These are phyloP conservation scores for Lasiodiplodia sp. DNA, from an alignment of 2,329 filamentous ascomycete genomes.

Conservation along the genomic window DNA sequence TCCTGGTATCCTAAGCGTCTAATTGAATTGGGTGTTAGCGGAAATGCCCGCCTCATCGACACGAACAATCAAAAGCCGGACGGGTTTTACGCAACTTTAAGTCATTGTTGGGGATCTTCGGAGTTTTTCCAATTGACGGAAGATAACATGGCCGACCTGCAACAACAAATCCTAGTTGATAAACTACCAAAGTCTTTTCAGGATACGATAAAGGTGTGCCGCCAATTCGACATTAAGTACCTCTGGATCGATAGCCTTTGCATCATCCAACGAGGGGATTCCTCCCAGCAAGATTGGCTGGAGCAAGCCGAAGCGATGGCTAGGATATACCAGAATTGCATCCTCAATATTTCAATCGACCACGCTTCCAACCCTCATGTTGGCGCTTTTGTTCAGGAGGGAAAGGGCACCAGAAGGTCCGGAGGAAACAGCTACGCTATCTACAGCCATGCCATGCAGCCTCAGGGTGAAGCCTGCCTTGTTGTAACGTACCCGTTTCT, in stretches of 20 bases:
- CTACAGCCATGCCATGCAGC: too few species aligned
- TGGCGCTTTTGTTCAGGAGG: neutral
- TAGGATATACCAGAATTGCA: neutral
- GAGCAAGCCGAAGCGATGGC: neutral
- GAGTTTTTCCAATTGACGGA: neutral
- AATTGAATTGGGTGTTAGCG: too few species aligned
- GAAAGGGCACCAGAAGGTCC: neutral
- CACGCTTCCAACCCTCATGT: neutral
- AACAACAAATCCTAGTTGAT: neutral
- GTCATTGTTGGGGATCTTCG: neutral
- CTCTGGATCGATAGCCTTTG: neutral
- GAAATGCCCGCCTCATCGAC: too few species aligned
- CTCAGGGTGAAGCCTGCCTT: neutral
- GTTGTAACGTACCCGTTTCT: neutral
- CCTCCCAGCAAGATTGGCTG: neutral
- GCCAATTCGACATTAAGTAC: neutral
- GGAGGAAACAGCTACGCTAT: too few species aligned
- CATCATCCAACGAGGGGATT: neutral
- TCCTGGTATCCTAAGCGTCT: too few species aligned
- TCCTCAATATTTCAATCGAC: neutral
- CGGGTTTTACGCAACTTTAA: neutral
- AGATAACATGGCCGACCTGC: neutral
- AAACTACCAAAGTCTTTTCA: neutral
- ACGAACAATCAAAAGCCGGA: too few species aligned
- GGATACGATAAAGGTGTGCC: neutral